Evolutionary conservation across 192 early-diverging fungal species (phyloP).

Genomic region (Coemansia sp.): DNA sequence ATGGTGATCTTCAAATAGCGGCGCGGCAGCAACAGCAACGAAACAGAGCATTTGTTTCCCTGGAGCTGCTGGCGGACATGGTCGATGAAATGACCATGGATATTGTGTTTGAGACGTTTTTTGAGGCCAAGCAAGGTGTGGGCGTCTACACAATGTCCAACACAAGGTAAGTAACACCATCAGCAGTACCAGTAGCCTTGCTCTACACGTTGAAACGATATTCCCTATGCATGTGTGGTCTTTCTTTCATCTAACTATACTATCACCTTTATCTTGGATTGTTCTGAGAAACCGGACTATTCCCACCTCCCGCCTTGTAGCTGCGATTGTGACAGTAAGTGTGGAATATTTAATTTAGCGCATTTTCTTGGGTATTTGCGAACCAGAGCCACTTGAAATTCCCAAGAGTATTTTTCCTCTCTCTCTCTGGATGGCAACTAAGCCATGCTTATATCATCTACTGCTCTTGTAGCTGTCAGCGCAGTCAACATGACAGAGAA

Average conservation of each 20-base stretch:
- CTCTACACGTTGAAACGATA: not conserved
- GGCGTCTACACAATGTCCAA: conserved; percentile 73
- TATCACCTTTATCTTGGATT: not conserved
- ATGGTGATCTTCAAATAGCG: not conserved
- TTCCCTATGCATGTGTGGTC: too few species aligned
- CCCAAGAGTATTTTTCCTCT: too few species aligned
- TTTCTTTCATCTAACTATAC: not conserved
- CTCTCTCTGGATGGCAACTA: not conserved
- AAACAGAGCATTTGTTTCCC: conserved; percentile 36
- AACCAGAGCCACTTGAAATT: too few species aligned
- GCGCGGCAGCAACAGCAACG: conserved; percentile 6
- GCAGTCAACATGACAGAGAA: not conserved
- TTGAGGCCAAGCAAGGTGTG: conserved; percentile 61
- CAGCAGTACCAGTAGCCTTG: too few species aligned
- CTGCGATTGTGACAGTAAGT: conserved; percentile 52
- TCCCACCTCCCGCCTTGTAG: conserved; percentile 25
- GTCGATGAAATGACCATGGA: conserved; percentile 74
- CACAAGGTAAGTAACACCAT: conserved; percentile 71
- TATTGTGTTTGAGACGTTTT: conserved; percentile 70
- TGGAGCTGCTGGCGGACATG: conserved; percentile 57
- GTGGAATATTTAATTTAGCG: conserved; percentile 1
- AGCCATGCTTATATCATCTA: not conserved
- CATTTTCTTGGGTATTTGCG: not conserved
- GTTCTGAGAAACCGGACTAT: not conserved
- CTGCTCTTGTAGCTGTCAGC: not conserved